These are phyloP conservation scores for Plasmodium berghei DNA, from an alignment of 169 alveolate species.

Conservation along the genomic window DNA sequence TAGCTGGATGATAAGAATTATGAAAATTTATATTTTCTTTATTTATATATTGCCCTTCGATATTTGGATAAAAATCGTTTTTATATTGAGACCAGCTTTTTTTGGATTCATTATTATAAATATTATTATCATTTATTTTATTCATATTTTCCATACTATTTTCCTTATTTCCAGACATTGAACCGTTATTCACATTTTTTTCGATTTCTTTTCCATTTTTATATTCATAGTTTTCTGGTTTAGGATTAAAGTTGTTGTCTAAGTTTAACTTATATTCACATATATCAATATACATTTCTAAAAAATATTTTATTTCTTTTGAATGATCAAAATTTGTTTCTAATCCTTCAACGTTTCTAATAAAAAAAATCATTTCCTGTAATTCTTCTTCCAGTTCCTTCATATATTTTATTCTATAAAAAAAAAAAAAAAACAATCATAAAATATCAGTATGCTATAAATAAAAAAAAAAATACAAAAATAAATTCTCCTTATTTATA, in stretches of 20 bases:
- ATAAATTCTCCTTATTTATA: neutral
- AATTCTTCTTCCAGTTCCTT: constrained; percentile 73
- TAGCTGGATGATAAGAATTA: constrained; percentile 31
- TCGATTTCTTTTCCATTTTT: neutral
- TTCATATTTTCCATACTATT: neutral
- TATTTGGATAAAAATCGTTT: constrained; percentile 66
- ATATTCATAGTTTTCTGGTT: constrained; percentile 72
- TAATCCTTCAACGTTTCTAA: constrained; percentile 64
- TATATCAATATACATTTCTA: constrained; percentile 75
- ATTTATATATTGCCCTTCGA: constrained; percentile 70
- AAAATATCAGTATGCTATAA: neutral
- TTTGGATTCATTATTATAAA: neutral
- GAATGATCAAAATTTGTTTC: constrained; percentile 69
- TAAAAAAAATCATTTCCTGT: constrained; percentile 59
- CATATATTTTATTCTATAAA: constrained; percentile 41
- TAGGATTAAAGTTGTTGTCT: constrained; percentile 63
- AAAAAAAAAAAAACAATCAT: neutral
- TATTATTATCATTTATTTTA: constrained; percentile 2
- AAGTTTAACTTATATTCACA: constrained; percentile 71
- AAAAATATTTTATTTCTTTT: constrained; percentile 51
- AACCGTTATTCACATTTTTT: neutral
- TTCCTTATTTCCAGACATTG: neutral
- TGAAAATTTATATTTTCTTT: constrained; percentile 38
- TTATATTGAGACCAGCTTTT: constrained; percentile 74
- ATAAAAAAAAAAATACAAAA: neutral